phyloP scores from a whole-genome alignment of 108 stramenopile species.

The Pseudonitzschia multiseries region DNA sequence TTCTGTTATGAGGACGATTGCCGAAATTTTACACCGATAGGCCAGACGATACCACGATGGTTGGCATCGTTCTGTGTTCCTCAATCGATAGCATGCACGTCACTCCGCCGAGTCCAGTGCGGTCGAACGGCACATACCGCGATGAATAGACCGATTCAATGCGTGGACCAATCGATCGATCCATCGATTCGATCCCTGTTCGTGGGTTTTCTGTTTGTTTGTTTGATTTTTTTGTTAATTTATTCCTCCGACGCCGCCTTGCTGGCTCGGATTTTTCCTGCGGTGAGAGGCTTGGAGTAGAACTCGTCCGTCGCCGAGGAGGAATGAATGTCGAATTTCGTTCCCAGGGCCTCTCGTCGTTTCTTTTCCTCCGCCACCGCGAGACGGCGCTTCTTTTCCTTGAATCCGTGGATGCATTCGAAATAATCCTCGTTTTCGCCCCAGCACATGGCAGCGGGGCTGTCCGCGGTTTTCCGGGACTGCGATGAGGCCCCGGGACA shows the following conservation, averaged over 20 bases:
- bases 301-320: neutral
- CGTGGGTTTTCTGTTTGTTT: too few relatives aligned
- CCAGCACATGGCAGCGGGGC: conserved; percentile 42
- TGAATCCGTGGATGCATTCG: conserved; percentile 86
- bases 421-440: conserved; percentile 77
- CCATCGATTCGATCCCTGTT: too few relatives aligned
- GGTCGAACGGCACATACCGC: too few relatives aligned
- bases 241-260: conserved; percentile 2
- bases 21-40: too few relatives aligned
- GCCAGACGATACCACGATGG: too few relatives aligned
- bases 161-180: too few relatives aligned
- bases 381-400: conserved; percentile 65
- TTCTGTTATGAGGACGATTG: too few relatives aligned
- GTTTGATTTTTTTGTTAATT: neutral
- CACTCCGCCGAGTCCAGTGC: too few relatives aligned
- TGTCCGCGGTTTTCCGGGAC: conserved; percentile 31
- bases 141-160: too few relatives aligned
- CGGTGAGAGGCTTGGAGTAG: neutral
- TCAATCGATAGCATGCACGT: too few relatives aligned
- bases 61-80: too few relatives aligned
- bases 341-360: conserved; percentile 44
- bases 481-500: too few relatives aligned
- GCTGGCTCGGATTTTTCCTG: neutral
- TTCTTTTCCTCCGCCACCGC: conserved; percentile 61
- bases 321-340: conserved; percentile 28